These are phyloP conservation scores for Apiospora kogelbergensis DNA, from an alignment of 2,329 filamentous ascomycete species.

Conservation along the genomic window DNA sequence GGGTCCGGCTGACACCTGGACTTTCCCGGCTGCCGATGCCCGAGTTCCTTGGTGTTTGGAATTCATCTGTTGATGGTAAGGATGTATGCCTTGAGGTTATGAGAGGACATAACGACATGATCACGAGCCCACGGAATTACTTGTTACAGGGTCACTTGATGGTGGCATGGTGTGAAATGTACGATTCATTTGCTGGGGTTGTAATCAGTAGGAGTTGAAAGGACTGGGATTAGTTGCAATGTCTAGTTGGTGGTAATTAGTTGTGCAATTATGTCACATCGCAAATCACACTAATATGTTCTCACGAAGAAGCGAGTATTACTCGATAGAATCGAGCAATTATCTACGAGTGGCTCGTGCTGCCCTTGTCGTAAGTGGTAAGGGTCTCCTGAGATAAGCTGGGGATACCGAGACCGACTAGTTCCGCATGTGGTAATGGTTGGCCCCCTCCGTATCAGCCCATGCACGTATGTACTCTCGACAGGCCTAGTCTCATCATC, in stretches of 20 bases:
- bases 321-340: slow-evolving; percentile 18
- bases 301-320: too few relatives aligned
- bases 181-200: neutral
- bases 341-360: slow-evolving; percentile 4
- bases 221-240: neutral
- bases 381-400: too few relatives aligned
- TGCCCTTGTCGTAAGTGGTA: neutral
- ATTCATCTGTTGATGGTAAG: neutral
- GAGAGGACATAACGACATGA: neutral
- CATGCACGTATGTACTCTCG: neutral
- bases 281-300: too few relatives aligned
- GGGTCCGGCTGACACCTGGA: neutral
- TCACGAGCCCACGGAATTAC: neutral
- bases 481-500: neutral
- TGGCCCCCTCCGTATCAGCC: neutral
- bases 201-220: neutral
- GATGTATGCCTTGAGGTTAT: neutral
- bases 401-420: neutral
- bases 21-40: neutral
- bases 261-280: neutral
- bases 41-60: neutral
- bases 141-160: neutral
- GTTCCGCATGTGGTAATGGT: neutral
- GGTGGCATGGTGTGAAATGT: neutral
- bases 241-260: neutral